Base-by-base conservation (phyloP, 2,329 filamentous ascomycete genomes). In the Tolypocladium ophioglossoides region DNA sequence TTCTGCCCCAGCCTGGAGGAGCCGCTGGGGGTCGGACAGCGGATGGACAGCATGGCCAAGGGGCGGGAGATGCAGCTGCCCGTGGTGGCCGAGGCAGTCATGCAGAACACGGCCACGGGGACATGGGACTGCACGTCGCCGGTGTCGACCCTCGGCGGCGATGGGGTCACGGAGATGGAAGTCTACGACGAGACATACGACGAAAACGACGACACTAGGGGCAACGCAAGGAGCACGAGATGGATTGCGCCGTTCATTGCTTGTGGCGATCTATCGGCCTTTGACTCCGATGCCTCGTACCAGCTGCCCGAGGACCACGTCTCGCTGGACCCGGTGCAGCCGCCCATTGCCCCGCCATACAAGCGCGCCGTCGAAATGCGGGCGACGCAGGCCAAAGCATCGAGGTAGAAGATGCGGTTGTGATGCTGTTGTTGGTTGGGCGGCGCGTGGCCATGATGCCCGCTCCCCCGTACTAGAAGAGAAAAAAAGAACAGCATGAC, bases 161-260 rank as follows among this genome's bases (percentile, higher is more conserved):
- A 72, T 39, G 73, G 67, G 8, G 60, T 79, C 59, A 60, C 75
- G 71, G 69, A 80, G 68, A 62, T 78, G 67, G 64, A 75, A 68
- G 64, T 77, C n/a, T 78, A 83, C 65, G 79, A 76, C 59, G 68
- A 69, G 27, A 56, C 60, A 14, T 47, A 59, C 24, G 59, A 58
- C 37, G 64, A 64, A 1, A 64, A 66, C 5, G 30, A 52, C 2
- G 55, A 54, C n/a, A 56, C 56, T 2, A 63, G 61, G 51, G 60
- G 63, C 50, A 63, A 57, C 41, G 60, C 62, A 50, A 58, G 55
- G 61, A 71, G 51, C 77, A 83, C 56, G 70, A 76, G 86, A 51
- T 97, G 92, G 91, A 92, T 97, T 62, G 91, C 91, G 4, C 91
- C 92, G 0, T 99, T 99, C 67, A 81, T 99, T 63, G 91, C 94